Conservation (phyloP, 2,329 filamentous ascomycete species). For the Chalara sp. region DNA sequence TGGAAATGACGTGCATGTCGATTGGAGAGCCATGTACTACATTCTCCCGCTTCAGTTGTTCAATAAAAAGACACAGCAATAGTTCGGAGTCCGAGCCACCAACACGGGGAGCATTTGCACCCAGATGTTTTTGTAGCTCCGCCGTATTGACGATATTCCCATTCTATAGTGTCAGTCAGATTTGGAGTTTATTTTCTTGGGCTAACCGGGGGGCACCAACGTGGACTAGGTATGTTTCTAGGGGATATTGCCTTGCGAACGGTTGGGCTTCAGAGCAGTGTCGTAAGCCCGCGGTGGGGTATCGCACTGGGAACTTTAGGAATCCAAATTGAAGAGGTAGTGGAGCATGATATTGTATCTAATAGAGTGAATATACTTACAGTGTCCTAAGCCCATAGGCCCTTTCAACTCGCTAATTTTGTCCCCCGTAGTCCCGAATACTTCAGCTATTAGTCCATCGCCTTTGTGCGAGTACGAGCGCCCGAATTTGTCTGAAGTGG, state of each 20-base stretch:
- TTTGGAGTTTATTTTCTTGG: no score
- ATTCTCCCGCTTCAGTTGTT: constrained; percentile 73
- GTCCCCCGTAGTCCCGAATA: constrained; percentile 69
- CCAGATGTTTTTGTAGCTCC: constrained; percentile 51
- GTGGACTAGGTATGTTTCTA: constrained; percentile 73
- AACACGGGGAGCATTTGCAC: constrained; percentile 28
- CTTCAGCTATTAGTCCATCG: constrained; percentile 78
- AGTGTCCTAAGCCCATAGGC: constrained; percentile 79
- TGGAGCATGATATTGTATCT: no score
- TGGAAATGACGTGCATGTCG: constrained; percentile 72
- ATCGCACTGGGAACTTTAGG: constrained; percentile 46
- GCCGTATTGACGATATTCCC: constrained; percentile 80
- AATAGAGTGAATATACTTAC: no score
- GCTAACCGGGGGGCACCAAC: no score
- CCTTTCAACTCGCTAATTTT: constrained; percentile 69
- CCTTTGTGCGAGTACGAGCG: constrained; percentile 86
- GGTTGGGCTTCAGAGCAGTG: constrained; percentile 83
- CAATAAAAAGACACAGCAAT: constrained; percentile 82
- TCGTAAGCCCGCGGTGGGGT: constrained; percentile 82
- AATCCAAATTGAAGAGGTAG: no score
- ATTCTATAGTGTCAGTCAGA: constrained; percentile 37
- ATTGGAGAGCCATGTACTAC: constrained; percentile 69
- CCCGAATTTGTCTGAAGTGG: constrained; percentile 60
- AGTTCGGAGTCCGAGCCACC: constrained; percentile 81
- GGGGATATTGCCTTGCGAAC: constrained; percentile 85